Percentiles rank a stretch among this genome's conserved stretches.
Conservation (phyloP, 179 eudicot species). For the Camellia oleifera region DNA sequence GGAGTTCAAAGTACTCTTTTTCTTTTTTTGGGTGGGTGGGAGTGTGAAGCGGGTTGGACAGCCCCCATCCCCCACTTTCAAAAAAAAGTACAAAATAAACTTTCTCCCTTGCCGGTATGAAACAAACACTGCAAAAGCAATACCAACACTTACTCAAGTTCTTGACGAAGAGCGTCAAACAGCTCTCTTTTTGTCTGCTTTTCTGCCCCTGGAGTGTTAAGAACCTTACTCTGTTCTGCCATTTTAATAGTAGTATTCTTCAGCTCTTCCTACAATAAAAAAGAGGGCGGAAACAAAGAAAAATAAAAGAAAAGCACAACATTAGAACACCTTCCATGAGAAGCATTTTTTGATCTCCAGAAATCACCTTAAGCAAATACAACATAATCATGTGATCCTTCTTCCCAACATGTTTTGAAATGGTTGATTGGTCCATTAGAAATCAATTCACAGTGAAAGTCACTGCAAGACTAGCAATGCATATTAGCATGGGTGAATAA, state of each 20-base stretch:
- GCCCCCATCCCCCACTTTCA: too few species aligned
- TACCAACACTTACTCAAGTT: constrained; percentile 76
- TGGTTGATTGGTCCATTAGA: neutral
- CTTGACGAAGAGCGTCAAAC: constrained; percentile 94
- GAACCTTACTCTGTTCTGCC: constrained; percentile 98
- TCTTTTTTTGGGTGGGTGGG: too few species aligned
- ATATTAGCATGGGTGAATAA: neutral
- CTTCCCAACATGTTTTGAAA: too few species aligned
- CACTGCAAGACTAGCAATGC: neutral
- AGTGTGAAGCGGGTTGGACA: too few species aligned
- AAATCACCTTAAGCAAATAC: neutral
- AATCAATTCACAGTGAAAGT: neutral
- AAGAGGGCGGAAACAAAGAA: too few species aligned
- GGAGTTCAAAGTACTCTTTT: neutral
- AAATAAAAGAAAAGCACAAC: neutral
- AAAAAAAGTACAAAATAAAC: too few species aligned
- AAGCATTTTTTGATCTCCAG: neutral
- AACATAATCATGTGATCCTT: neutral
- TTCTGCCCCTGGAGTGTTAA: constrained; percentile 95
- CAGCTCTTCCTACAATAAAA: constrained; percentile 66
- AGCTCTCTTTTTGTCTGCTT: constrained; percentile 98
- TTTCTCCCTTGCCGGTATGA: neutral
- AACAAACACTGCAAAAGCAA: neutral
- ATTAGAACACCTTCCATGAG: neutral
- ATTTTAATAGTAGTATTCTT: constrained; percentile 89